A percentile compares a stretch with the other conserved stretches of the same genome.
Conservation (phyloP, 1,284 basidiomycete species). For the Fomitopsis schrenkii region DNA sequence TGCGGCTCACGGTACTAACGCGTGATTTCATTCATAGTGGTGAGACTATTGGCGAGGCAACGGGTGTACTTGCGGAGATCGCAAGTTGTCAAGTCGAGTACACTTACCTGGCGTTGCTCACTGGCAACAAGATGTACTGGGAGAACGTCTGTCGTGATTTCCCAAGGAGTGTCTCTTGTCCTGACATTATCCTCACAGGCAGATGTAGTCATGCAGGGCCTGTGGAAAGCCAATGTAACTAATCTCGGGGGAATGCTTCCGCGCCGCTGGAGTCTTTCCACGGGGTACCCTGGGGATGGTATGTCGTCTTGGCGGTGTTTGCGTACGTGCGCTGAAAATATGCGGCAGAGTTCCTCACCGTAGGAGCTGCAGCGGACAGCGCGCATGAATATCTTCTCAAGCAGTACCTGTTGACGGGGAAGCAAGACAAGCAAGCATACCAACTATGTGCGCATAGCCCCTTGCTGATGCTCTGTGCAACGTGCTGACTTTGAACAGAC, state of each 20-base stretch:
- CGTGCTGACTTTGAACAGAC: slow-evolving; percentile 37
- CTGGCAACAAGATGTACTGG: slow-evolving; percentile 49
- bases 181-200: slow-evolving; percentile 8
- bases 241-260: slow-evolving; percentile 53
- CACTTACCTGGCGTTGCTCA: slow-evolving; percentile 61
- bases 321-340: neutral
- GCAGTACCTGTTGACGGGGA: slow-evolving; percentile 61
- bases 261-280: slow-evolving; percentile 41
- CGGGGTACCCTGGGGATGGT: slow-evolving; percentile 39
- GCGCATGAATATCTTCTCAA: slow-evolving; percentile 76
- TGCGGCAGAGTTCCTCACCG: slow-evolving; percentile 31
- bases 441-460: slow-evolving; percentile 53
- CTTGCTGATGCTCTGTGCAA: neutral
- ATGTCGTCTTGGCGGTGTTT: slow-evolving; percentile 12
- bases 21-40: neutral
- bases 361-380: slow-evolving; percentile 66
- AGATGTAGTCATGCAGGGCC: slow-evolving; percentile 13
- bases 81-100: slow-evolving; percentile 59
- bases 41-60: slow-evolving; percentile 1
- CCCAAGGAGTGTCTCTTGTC: neutral
- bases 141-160: slow-evolving; percentile 34
- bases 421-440: slow-evolving; percentile 51
- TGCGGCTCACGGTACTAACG: neutral
- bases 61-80: slow-evolving; percentile 38
- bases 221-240: slow-evolving; percentile 35